phyloP scores from a whole-genome alignment of 768 basidiomycete genomes.

The Leucosporidium creatinivorum region DNA sequence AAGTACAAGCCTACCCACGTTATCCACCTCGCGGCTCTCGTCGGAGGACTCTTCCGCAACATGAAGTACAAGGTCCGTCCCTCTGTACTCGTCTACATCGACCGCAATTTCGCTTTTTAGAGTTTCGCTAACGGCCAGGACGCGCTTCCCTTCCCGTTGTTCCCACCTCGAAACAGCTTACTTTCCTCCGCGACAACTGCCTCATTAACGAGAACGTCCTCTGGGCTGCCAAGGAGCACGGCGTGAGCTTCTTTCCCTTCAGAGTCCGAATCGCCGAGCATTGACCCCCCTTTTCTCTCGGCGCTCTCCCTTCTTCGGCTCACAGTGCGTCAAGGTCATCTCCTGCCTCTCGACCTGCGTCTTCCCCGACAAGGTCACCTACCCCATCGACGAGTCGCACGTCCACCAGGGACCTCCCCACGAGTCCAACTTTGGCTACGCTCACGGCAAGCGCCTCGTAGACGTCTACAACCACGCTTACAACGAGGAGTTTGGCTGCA shows the following conservation, averaged over 20 bases:
- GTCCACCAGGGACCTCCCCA: conserved; percentile 90
- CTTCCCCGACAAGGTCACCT: conserved; percentile 89
- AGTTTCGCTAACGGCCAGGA: background rate
- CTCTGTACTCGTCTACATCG: too few relatives aligned
- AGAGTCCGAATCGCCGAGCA: background rate
- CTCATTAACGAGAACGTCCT: conserved; percentile 94
- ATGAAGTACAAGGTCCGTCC: conserved; percentile 76
- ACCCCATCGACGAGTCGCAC: conserved; percentile 86
- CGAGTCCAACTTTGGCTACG: conserved; percentile 91
- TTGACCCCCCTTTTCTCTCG: background rate
- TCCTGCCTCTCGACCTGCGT: conserved; percentile 96
- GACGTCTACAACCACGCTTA: conserved; percentile 95
- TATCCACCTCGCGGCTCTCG: conserved; percentile 90
- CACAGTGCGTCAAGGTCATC: conserved; percentile 64
- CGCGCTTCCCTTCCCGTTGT: background rate
- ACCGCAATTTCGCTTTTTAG: background rate
- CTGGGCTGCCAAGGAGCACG: conserved; percentile 59
- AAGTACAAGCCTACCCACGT: conserved; percentile 93
- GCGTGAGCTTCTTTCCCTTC: conserved; percentile 36
- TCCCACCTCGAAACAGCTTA: conserved; percentile 49
- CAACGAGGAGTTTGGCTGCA: conserved; percentile 87
- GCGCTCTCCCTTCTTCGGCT: background rate
- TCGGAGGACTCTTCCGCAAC: conserved; percentile 91
- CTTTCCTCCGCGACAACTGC: conserved; percentile 88
- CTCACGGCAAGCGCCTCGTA: conserved; percentile 90